Evolutionary conservation across 2,329 filamentous ascomycete species (phyloP).

Genomic region (Trichoderma sp.): DNA sequence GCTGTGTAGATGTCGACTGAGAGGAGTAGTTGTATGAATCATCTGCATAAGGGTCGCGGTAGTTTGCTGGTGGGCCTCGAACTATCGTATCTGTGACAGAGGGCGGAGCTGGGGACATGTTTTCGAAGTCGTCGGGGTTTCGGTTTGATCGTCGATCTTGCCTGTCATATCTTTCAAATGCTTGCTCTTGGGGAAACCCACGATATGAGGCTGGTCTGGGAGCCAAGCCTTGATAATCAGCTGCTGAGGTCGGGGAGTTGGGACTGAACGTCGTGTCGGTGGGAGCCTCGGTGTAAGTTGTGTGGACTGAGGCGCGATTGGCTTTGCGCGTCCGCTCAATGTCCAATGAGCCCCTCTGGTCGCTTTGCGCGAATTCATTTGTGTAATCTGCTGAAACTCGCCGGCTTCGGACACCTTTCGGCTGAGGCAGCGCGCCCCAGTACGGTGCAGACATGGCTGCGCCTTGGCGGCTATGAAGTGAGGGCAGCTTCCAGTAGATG

Average conservation of each 20-base stretch:
- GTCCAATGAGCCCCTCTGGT: constrained; percentile 41
- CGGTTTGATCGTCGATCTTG: constrained; percentile 26
- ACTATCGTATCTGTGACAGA: constrained; percentile 63
- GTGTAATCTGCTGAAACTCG: constrained; percentile 40
- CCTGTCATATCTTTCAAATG: constrained; percentile 38
- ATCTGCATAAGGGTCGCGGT: constrained; percentile 52
- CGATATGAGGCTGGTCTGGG: constrained; percentile 63
- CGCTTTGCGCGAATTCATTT: constrained; percentile 39
- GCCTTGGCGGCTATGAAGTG: neutral
- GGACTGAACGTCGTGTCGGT: constrained; percentile 64
- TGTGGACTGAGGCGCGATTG: constrained; percentile 60
- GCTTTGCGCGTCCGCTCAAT: constrained; percentile 49
- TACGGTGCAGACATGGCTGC: constrained; percentile 54
- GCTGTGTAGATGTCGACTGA: constrained; percentile 26
- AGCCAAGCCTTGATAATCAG: constrained; percentile 57
- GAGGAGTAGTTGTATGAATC: constrained; percentile 36
- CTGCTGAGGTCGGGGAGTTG: constrained; percentile 58
- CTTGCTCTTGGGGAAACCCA: constrained; percentile 49
- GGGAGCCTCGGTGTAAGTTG: constrained; percentile 56
- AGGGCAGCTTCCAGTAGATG: neutral
- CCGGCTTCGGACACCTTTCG: constrained; percentile 48
- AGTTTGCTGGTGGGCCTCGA: constrained; percentile 61
- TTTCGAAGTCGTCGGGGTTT: constrained; percentile 45
- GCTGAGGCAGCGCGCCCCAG: constrained; percentile 61
- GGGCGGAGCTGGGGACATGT: constrained; percentile 47